Conservation (phyloP, 2,329 filamentous ascomycete genomes). For the Colletotrichum destructivum region DNA sequence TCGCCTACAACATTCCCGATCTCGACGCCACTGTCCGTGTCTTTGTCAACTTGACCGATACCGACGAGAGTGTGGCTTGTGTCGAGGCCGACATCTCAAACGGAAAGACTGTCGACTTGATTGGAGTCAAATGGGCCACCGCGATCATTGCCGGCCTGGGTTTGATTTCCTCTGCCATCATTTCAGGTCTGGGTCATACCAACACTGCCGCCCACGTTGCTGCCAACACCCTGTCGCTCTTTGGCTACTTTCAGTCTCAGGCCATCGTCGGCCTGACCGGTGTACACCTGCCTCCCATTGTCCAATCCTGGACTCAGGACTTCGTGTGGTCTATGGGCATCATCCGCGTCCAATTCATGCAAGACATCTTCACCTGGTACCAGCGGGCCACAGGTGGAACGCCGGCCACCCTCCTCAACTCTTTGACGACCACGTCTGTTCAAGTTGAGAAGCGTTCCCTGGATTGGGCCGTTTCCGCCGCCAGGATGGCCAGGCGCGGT, state of each 20-base stretch:
- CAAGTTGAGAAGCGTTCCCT: slow-evolving; percentile 79
- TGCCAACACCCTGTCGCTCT: slow-evolving; percentile 93
- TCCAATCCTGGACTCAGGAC: slow-evolving; percentile 94
- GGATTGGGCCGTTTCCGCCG: slow-evolving; percentile 47
- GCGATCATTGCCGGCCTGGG: slow-evolving; percentile 90
- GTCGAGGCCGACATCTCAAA: slow-evolving; percentile 92
- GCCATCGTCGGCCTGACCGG: slow-evolving; percentile 90
- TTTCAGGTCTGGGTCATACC: slow-evolving; percentile 90
- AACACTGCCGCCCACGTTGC: slow-evolving; percentile 97
- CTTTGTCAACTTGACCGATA: slow-evolving; percentile 80
- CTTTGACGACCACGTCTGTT: slow-evolving; percentile 83
- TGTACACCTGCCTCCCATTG: slow-evolving; percentile 87
- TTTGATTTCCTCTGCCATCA: slow-evolving; percentile 86
- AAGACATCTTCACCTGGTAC: slow-evolving; percentile 94
- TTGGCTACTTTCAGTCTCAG: slow-evolving; percentile 94
- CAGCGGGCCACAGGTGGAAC: slow-evolving; percentile 92
- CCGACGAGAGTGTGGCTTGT: slow-evolving; percentile 80
- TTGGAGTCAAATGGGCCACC: slow-evolving; percentile 90
- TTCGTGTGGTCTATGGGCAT: slow-evolving; percentile 99
- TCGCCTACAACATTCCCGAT: slow-evolving; percentile 92
- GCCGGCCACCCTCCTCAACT: slow-evolving; percentile 83
- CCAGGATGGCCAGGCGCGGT: slow-evolving; percentile 64
- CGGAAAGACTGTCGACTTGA: slow-evolving; percentile 90
- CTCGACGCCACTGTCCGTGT: slow-evolving; percentile 89
- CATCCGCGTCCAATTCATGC: slow-evolving; percentile 88